Conservation (phyloP, 2,329 filamentous ascomycete species). For the Fusarium chlamydosporum region DNA sequence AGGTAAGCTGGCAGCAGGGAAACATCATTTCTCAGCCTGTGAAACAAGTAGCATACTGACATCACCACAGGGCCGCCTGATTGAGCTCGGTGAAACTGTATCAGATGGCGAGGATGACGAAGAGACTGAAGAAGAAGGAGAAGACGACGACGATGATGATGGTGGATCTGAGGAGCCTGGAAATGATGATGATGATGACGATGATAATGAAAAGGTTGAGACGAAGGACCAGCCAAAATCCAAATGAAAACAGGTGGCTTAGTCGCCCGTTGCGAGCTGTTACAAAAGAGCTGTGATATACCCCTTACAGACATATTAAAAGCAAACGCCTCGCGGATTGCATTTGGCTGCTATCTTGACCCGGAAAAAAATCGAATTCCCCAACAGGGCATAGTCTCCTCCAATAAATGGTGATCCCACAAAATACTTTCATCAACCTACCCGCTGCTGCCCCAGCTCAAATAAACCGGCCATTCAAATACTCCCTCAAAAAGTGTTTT, state of each 20-base stretch:
- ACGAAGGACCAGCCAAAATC: conserved; percentile 9
- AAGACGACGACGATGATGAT: conserved; percentile 64
- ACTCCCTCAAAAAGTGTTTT: conserved; percentile 1
- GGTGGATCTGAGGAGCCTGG: conserved; percentile 38
- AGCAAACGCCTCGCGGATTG: conserved; percentile 50
- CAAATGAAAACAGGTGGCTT: conserved; percentile 11
- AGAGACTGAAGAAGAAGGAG: conserved; percentile 68
- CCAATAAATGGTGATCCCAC: conserved; percentile 56
- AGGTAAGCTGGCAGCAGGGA: conserved; percentile 64
- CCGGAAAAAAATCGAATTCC: conserved; percentile 40
- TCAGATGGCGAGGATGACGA: conserved; percentile 82
- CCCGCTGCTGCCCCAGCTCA: conserved; percentile 6
- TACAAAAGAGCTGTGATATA: conserved; percentile 40
- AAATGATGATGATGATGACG: conserved; percentile 23
- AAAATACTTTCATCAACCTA: conserved; percentile 45
- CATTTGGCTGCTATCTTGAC: conserved; percentile 43
- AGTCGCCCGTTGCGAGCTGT: background rate
- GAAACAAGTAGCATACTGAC: conserved; percentile 16
- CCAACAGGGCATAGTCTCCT: conserved; percentile 52
- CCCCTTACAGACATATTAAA: conserved; percentile 51
- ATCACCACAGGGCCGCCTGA: conserved; percentile 67
- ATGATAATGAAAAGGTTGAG: conserved; percentile 27
- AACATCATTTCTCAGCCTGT: background rate
- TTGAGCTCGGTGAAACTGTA: conserved; percentile 76
- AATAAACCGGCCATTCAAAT: conserved; percentile 21